Base-by-base conservation (phyloP, 192 early-diverging fungal genomes). In the Ambispora gerdemannii region DNA sequence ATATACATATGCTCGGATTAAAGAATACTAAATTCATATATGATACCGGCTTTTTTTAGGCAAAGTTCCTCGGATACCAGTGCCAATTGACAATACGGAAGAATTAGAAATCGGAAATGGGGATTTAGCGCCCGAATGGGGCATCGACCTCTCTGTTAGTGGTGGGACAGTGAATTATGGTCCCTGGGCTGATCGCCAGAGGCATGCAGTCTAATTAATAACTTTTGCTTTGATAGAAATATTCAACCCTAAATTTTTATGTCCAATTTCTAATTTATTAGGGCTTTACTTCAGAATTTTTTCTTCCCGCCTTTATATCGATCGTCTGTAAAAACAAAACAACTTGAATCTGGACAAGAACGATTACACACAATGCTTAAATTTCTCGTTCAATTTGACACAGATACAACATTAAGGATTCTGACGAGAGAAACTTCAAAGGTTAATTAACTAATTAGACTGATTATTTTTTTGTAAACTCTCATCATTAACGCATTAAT, bases 111-210 rank as follows among this genome's bases (percentile, higher is more conserved):
- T 72, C 30, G 81, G 77, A n/a, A 85, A 86, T 59, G 77, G 86
- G 11, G 84, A 84, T n/a, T 74, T 80, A 4, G 75, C 82, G 6
- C 89, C 91, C 27, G 86, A 90, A 73, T 93, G 89, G 89, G 86
- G 86, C 3, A 66, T 88, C 3, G 83, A 87, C 2, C n/a, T 93
- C 22, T 74, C 75, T 32, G 68, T 88, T 38, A 65, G 74, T 31
- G 82, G 88, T 71, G 88, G 79, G 4, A 76, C 81, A 4, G 61
- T 92, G 0, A 81, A 87, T 43, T 93, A 93, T 64, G 92, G 92
- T 1, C 92, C 92, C 17, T 93, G 92, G 92, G 82, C 89, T 13
- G 88, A 91, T 74, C 80, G 89, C 25, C 92, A 93, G 62, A 77
- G 90, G 83, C 84, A 71, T 22, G 63, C 30, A 34, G 35, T n/a